Evolutionary conservation across 2,329 filamentous ascomycete species (phyloP), one percentile per base, ranked within the genome.

Genomic region (Aspergillus sclerotialis): DNA sequence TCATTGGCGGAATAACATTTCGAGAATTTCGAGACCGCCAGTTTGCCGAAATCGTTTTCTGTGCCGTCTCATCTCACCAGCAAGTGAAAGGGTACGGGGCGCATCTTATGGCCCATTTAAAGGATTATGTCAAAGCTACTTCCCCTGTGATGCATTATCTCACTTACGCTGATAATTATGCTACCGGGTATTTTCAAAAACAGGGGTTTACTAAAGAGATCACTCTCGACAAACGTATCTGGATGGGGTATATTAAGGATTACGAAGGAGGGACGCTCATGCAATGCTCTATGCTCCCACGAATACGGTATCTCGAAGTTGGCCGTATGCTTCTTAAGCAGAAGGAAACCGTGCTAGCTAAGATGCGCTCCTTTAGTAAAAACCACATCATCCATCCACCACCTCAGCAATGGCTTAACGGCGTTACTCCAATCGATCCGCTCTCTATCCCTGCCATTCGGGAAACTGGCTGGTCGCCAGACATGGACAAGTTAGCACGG

Each of bases 191-290:
- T 61, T 98, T 98, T 64, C 94, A 96, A 63, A 98, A 98, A 60
- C 92, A 98, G 59, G 92, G 92, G 0, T 98, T 98, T 56, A 96
- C 92, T 2, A 98, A 98, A 60, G 90, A 98, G 52, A 96, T 98
- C 45, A 94, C 89, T 0, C 76, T 98, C 1, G 84, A 92, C 38
- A 84, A 82, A 51, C 80, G 82, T 2, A 80, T 87, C 4, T 98
- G 92, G 92, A 96, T 96, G 92, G 92, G 92, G 3, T 98, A 96
- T 53, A 98, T 98, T 69, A 98, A 98, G 59, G 92, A 98, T 59
- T 98, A 98, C 60, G 92, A 98, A 64, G 92, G 92, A 38, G 92
- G 92, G 38, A 98, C 92, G 0, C 94, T 98, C 42, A 98, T 98
- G 92, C 92, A 98, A 66, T 98, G 92, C 56, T 87, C 84, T 33